phyloP scores from a whole-genome alignment of 768 basidiomycete genomes.

The Brasilioporus rufonigricans region DNA sequence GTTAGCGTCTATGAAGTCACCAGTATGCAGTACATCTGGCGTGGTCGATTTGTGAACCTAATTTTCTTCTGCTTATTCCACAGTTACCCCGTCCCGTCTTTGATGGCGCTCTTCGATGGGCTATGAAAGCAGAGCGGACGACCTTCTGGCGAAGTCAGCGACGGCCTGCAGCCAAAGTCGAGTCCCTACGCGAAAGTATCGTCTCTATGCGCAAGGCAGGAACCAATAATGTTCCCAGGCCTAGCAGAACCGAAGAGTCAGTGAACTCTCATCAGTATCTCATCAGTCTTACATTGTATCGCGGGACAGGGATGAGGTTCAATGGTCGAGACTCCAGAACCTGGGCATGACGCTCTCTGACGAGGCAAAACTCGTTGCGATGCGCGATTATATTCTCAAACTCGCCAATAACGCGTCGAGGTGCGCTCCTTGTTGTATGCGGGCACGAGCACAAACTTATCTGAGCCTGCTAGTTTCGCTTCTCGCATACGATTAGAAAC shows the following conservation, averaged over 20 bases:
- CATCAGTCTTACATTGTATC: not conserved
- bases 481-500: conserved; percentile 61
- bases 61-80: not conserved
- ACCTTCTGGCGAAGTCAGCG: conserved; percentile 72
- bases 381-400: conserved; percentile 87
- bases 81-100: conserved; percentile 70
- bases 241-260: conserved; percentile 75
- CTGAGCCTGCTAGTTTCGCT: conserved; percentile 50
- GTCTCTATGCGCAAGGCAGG: conserved; percentile 58
- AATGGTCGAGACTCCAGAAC: conserved; percentile 77
- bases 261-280: conserved; percentile 22
- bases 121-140: conserved; percentile 76
- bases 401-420: conserved; percentile 77
- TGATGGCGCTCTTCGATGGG: conserved; percentile 86
- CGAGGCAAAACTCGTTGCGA: conserved; percentile 81
- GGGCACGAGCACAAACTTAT: conserved; percentile 2
- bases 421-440: conserved; percentile 36
- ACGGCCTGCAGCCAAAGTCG: conserved; percentile 45
- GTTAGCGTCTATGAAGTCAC: conserved; percentile 72
- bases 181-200: conserved; percentile 73
- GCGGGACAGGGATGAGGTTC: conserved; percentile 64
- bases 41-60: not conserved
- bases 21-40: conserved; percentile 49
- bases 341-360: conserved; percentile 82
- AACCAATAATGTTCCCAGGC: conserved; percentile 36